Base-by-base conservation (phyloP, 352 stramenopile genomes). In the Phytophthora boehmeriae region DNA sequence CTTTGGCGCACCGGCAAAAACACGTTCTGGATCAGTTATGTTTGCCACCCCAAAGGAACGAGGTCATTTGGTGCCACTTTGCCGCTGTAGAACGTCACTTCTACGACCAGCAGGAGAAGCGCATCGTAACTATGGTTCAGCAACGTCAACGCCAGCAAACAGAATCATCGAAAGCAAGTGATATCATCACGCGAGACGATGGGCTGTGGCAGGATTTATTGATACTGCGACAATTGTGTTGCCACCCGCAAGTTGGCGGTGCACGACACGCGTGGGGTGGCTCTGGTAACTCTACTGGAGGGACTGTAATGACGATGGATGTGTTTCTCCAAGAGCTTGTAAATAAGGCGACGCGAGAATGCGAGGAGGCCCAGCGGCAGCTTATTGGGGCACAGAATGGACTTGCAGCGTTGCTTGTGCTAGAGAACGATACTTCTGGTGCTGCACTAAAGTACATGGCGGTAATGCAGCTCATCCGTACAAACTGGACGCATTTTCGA, bases 151-250 rank as follows among this genome's bases (percentile, higher is more conserved):
- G 48, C 11, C 48, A 54, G 43, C 56, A 50, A 17, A 22, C 14
- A 41, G 41, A 34, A 16, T 1, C 9, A 11, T 34, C 8, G 16
- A 39, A 60, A n/a, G 39, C 56, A 16, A 62, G 56, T 30, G 57
- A 76, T 11, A 47, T 79, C 13, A 72, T 73, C 50, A 66, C 68
- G 16, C 69, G 75, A 16, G 65, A 71, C 20, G 75, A 85, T 34
- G 55, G 38, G 5, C 58, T 97, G 22, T 84, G 82, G 68, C 64
- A 83, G 27, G 80, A 86, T 16, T 53, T 98, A 8, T 73, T 97
- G 17, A 63, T 84, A 32, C 70, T 98, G 30, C 83, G 92, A 13
- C 92, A 97, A 60, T 83, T 96, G 4, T 98, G 93, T 57, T 98
- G 91, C 42, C 93, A 98, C 70, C 93, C 92, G 6, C 90, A 97